phyloP scores from a whole-genome alignment of 306 rosid species.

The Cicer cuneatum region DNA sequence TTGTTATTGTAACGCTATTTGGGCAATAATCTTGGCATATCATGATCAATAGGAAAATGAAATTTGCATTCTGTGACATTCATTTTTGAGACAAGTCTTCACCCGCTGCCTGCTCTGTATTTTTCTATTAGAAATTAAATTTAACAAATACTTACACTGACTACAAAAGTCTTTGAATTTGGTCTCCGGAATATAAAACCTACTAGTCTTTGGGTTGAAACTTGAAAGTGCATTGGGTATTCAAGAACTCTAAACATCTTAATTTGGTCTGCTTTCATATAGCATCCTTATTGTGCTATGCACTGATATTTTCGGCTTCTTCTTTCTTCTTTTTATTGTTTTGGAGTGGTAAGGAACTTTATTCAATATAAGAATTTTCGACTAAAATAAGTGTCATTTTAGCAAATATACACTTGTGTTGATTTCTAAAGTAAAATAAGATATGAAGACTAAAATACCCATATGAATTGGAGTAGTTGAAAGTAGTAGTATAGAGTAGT shows the following conservation, averaged over 20 bases:
- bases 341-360: background rate
- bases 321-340: background rate
- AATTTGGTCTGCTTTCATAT: background rate
- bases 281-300: background rate
- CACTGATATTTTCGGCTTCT: background rate
- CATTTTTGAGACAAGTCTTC: too few species aligned
- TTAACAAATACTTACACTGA: too few species aligned
- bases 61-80: background rate
- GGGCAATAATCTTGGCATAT: background rate
- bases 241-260: background rate
- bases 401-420: too few species aligned
- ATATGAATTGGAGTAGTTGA: too few species aligned
- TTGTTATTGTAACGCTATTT: background rate
- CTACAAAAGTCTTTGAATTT: background rate
- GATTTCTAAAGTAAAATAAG: too few species aligned
- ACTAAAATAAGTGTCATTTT: too few species aligned
- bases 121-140: too few species aligned
- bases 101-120: too few species aligned
- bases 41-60: background rate
- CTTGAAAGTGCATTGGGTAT: constrained; percentile 16
- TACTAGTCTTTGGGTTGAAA: background rate
- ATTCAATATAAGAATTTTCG: too few species aligned
- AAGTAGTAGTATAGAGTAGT: too few species aligned
- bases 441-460: too few species aligned
- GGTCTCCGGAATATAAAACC: background rate